A percentile compares a stretch with the other conserved stretches of the same genome.
These are phyloP conservation scores for Solanum hybrid DNA, from an alignment of 305 asterid genomes.

Conservation along the genomic window DNA sequence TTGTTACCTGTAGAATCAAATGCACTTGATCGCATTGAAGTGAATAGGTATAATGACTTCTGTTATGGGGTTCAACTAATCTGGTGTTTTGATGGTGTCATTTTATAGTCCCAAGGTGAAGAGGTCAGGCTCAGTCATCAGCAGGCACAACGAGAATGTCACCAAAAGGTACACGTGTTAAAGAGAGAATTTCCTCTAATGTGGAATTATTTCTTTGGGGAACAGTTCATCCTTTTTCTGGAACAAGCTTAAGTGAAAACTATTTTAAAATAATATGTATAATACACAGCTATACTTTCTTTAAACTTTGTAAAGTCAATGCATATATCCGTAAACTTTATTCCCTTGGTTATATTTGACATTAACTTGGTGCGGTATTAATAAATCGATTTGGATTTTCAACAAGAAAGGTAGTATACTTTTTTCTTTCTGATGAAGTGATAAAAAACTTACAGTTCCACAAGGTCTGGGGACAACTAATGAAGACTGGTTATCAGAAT, in stretches of 20 bases:
- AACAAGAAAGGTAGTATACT: not conserved
- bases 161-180: conserved; percentile 46
- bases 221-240: not conserved
- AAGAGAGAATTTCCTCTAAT: not conserved
- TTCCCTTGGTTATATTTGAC: not conserved
- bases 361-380: not conserved
- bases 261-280: not conserved
- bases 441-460: conserved; percentile 63
- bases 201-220: not conserved
- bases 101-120: conserved; percentile 52
- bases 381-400: not conserved
- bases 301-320: not conserved
- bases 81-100: not conserved
- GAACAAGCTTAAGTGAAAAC: not conserved
- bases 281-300: not conserved
- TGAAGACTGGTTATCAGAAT: conserved; percentile 97
- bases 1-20: not conserved
- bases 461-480: conserved; percentile 94
- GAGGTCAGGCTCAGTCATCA: conserved; percentile 60
- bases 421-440: not conserved
- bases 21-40: not conserved
- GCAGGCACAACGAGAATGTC: conserved; percentile 64
- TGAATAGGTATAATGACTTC: no score
- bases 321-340: not conserved
- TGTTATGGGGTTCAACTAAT: not conserved